These are phyloP conservation scores for Mariannaea elegans DNA, from an alignment of 2,329 filamentous ascomycete genomes.

Conservation along the genomic window DNA sequence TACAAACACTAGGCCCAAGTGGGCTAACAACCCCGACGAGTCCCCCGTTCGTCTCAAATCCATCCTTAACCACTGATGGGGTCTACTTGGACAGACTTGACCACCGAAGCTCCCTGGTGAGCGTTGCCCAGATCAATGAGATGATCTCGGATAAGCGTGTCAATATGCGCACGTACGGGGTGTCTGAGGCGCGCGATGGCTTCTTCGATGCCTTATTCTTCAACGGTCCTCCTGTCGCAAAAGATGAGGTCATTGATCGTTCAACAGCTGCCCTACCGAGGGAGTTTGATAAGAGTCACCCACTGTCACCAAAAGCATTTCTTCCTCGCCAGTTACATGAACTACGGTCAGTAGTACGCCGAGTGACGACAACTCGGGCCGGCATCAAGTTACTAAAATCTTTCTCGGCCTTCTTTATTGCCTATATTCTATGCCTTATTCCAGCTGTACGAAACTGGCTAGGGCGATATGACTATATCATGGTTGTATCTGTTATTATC, in stretches of 20 bases:
- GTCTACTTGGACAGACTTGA: constrained; percentile 29
- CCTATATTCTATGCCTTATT: constrained; percentile 64
- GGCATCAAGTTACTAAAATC: constrained; percentile 62
- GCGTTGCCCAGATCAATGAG: constrained; percentile 46
- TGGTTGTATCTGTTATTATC: constrained; percentile 64
- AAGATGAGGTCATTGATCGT: constrained; percentile 50
- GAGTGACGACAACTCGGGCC: constrained; percentile 57
- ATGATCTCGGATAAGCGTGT: constrained; percentile 47
- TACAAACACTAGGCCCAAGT: constrained; percentile 31
- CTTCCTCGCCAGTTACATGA: constrained; percentile 58
- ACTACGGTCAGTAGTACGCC: constrained; percentile 48
- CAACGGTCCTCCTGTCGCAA: constrained; percentile 50
- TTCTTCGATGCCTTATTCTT: constrained; percentile 60
- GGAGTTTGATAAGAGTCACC: constrained; percentile 56
- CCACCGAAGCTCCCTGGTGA: constrained; percentile 41
- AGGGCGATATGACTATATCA: constrained; percentile 63
- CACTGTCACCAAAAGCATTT: constrained; percentile 57
- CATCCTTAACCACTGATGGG: constrained; percentile 9
- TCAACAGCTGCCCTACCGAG: constrained; percentile 56
- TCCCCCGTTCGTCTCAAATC: constrained; percentile 17
- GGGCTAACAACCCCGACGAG: constrained; percentile 27
- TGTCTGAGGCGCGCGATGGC: constrained; percentile 55
- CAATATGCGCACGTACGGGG: constrained; percentile 52
- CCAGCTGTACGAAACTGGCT: constrained; percentile 58
- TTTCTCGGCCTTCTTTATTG: constrained; percentile 64